Base-by-base conservation (phyloP, 768 basidiomycete genomes). In the Lactarius deliciosus region DNA sequence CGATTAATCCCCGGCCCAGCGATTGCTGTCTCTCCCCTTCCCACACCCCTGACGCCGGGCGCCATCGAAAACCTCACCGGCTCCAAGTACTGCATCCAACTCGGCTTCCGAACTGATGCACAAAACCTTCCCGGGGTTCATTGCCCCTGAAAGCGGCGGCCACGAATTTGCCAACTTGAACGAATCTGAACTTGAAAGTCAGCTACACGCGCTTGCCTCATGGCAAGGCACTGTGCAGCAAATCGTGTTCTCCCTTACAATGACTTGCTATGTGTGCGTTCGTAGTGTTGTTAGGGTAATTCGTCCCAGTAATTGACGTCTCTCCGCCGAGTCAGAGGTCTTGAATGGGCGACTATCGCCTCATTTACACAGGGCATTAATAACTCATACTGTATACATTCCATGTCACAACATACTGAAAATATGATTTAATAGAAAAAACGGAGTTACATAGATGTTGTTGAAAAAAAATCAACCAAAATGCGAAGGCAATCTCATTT, bases 1-100 rank as follows among this genome's bases (percentile, higher is more conserved):
- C 25, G 45, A 28, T 30, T 13, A 20, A 34, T 9, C 34, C 8
- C 34, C 34, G 1, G 34, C 28, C 25, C 38, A 13, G 32, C 36
- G 4, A 7, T 28, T 25, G 45, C 22, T 0, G 22, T 10, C 9
- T 38, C 40, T 55, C 54, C 30, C 8, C 58, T 60, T 60, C 40
- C 32, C 50, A 60, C 25, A 41, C 61, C 53, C 16, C n/a, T 58
- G 32, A 40, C 57, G n/a, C 57, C 36, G 5, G 57, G 9, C 34
- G 9, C 0, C 34, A 34, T 34, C 34, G 1, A 34, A 1, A 34
- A 34, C 36, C 22, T 40, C 18, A n/a, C 13, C 50, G 10, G 28
- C 38, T 16, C 8, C 38, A 55, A 61, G 36, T 38, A 38, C 11
- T 38, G 36, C 45, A 41, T 25, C 36, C 28, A 16, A 38, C 11